phyloP scores from a whole-genome alignment of 495 filamentous ascomycete genomes.

The Symbiotaphrina buchneri region DNA sequence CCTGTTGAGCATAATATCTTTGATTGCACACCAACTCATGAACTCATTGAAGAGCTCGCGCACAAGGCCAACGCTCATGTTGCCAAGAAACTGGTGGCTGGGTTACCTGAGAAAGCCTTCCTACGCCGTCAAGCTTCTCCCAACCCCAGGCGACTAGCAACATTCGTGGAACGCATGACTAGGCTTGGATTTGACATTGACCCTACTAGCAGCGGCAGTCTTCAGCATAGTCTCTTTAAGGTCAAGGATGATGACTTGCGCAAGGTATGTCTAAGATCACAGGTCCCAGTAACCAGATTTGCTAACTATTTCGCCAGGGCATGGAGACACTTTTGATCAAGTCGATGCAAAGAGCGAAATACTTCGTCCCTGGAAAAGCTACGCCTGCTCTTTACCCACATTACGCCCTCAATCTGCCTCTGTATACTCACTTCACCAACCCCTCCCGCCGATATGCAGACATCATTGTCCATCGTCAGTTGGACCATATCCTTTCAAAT shows the following conservation, averaged over 20 bases:
- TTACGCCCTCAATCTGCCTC: slow-evolving; percentile 76
- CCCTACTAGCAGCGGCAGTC: slow-evolving; percentile 62
- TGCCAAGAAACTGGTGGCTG: slow-evolving; percentile 58
- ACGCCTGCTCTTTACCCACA: slow-evolving; percentile 55
- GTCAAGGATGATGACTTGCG: slow-evolving; percentile 70
- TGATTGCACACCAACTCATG: slow-evolving; percentile 68
- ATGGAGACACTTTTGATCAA: slow-evolving; percentile 94
- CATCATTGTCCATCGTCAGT: slow-evolving; percentile 84
- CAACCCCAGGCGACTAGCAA: slow-evolving; percentile 69
- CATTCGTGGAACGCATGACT: slow-evolving; percentile 83
- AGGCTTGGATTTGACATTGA: slow-evolving; percentile 77
- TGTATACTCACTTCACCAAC: slow-evolving; percentile 96
- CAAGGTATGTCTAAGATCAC: slow-evolving; percentile 26
- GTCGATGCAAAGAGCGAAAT: slow-evolving; percentile 88
- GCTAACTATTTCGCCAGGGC: slow-evolving; percentile 24
- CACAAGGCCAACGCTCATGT: slow-evolving; percentile 80
- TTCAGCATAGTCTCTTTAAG: slow-evolving; percentile 85
- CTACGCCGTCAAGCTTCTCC: slow-evolving; percentile 71
- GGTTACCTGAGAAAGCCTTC: slow-evolving; percentile 77
- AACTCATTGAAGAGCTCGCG: slow-evolving; percentile 83
- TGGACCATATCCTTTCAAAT: slow-evolving; percentile 69
- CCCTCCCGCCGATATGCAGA: slow-evolving; percentile 90
- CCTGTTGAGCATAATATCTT: slow-evolving; percentile 93
- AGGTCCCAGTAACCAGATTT: background rate
- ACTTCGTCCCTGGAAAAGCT: slow-evolving; percentile 60